Evolutionary conservation across 345 rosid species (phyloP).

Genomic region (Sisymbrium irio): DNA sequence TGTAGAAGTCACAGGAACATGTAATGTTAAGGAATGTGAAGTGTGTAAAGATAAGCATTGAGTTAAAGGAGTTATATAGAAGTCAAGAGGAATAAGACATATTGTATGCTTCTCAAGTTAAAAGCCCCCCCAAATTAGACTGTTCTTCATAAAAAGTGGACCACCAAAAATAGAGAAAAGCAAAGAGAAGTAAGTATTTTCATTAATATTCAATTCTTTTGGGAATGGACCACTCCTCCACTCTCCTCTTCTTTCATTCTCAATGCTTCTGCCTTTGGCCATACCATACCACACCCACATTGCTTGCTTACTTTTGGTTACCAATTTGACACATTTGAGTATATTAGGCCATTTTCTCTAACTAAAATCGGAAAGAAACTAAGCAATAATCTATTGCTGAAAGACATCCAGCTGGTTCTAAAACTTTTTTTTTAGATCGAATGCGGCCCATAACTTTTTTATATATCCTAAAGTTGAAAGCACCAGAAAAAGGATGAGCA

Average conservation of each 20-base stretch:
- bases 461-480: not conserved
- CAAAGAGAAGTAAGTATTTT: not conserved
- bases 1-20: not conserved
- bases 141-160: conserved; percentile 26
- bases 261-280: conserved; percentile 34
- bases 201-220: conserved; percentile 9
- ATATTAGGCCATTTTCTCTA: conserved; percentile 22
- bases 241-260: conserved; percentile 36
- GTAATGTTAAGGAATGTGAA: conserved; percentile 15
- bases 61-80: not conserved
- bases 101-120: not conserved
- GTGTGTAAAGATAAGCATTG: not conserved
- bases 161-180: conserved; percentile 21
- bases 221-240: conserved; percentile 36
- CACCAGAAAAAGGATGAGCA: not conserved
- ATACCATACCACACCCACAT: conserved; percentile 36
- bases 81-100: conserved; percentile 26
- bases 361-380: conserved; percentile 12
- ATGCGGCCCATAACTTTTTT: not conserved
- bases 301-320: conserved; percentile 35
- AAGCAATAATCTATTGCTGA: not conserved
- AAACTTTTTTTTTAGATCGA: not conserved
- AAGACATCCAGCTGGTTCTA: conserved; percentile 25
- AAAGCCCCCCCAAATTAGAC: conserved; percentile 12
- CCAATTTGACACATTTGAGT: conserved; percentile 26